Conservation (phyloP, 2,329 filamentous ascomycete genomes). For the Neonectria faginata region DNA sequence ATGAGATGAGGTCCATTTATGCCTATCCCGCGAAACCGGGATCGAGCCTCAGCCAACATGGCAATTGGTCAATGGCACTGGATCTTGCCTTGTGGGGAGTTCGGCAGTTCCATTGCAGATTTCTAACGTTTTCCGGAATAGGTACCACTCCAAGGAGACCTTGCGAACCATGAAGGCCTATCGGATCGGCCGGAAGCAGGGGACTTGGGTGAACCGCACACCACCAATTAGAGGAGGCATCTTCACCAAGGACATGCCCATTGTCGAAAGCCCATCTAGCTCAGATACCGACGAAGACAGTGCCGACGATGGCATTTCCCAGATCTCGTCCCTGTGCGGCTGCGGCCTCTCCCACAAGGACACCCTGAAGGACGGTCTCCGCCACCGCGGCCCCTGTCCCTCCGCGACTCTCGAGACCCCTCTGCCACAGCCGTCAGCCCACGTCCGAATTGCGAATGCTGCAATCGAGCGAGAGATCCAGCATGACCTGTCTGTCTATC, state of each 20-base stretch:
- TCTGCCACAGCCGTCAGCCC: constrained; percentile 20
- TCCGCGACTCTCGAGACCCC: constrained; percentile 10
- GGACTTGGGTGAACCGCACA: constrained; percentile 68
- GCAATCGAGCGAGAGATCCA: constrained; percentile 46
- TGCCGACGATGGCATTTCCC: constrained; percentile 33
- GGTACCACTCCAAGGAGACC: constrained; percentile 67
- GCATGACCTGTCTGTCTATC: constrained; percentile 55
- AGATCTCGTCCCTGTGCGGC: constrained; percentile 37
- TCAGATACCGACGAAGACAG: constrained; percentile 39
- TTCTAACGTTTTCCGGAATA: constrained; percentile 48
- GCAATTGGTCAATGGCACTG: constrained; percentile 31
- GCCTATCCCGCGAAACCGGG: constrained; percentile 2
- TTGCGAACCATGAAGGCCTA: constrained; percentile 69
- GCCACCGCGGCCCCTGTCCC: constrained; percentile 24
- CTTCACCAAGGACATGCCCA: constrained; percentile 43
- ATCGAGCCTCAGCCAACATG: constrained; percentile 15
- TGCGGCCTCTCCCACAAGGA: constrained; percentile 25
- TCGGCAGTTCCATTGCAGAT: constrained; percentile 23
- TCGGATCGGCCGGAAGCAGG: constrained; percentile 68
- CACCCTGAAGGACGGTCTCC: constrained; percentile 11
- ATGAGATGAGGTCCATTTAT: constrained; percentile 8
- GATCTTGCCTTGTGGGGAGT: constrained; percentile 15
- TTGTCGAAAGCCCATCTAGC: constrained; percentile 28
- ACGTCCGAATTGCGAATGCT: constrained; percentile 36
- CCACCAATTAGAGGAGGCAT: constrained; percentile 68